phyloP scores from a whole-genome alignment of 108 stramenopile species.

The Aurantiochytrium sp. region DNA sequence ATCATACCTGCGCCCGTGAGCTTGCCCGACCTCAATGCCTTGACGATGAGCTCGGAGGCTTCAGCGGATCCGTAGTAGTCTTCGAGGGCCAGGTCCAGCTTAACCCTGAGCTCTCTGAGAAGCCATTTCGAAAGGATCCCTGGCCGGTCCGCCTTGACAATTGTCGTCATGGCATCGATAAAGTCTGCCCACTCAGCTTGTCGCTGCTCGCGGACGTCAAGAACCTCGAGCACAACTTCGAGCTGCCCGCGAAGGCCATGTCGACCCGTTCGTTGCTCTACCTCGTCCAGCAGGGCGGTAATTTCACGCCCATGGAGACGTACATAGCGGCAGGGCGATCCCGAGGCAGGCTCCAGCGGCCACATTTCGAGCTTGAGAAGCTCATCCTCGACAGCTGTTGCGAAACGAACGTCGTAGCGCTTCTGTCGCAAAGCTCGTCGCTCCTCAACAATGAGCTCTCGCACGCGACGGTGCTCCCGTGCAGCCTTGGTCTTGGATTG shows the following conservation, averaged over 20 bases:
- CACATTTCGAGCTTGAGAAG: neutral
- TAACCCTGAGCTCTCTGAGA: neutral
- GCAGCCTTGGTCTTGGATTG: neutral
- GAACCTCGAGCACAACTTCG: neutral
- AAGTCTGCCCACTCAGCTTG: neutral
- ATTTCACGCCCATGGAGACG: neutral
- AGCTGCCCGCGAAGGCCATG: neutral
- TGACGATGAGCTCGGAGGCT: neutral
- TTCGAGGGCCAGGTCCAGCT: neutral
- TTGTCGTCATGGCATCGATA: neutral
- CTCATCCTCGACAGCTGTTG: neutral
- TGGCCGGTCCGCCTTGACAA: neutral
- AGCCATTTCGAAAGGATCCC: neutral
- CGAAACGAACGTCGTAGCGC: neutral
- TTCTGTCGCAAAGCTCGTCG: neutral
- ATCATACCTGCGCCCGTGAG: neutral
- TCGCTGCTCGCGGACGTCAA: neutral
- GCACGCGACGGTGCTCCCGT: neutral
- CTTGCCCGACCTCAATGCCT: neutral
- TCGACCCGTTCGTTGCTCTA: neutral
- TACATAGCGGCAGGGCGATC: neutral
- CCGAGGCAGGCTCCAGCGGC: neutral
- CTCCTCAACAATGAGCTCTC: neutral
- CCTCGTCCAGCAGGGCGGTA: neutral
- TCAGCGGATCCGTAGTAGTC: neutral